phyloP scores from a whole-genome alignment of 2,329 filamentous ascomycete species.

The Apiospora hydei region DNA sequence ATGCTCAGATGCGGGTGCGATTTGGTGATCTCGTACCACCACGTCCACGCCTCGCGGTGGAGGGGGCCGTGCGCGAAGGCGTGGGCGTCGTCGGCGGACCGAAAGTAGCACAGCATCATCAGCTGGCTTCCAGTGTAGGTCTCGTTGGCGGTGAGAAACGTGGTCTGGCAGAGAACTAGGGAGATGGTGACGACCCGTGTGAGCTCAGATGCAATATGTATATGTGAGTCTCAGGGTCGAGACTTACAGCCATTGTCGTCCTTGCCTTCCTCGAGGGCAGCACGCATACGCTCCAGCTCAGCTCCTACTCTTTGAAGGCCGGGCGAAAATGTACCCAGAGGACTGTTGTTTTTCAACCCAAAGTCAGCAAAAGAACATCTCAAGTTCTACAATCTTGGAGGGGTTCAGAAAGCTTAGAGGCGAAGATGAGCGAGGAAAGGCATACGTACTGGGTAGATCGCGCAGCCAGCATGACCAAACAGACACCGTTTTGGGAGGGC shows the following conservation, averaged over 20 bases:
- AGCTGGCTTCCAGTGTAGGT: background rate
- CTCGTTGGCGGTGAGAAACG: background rate
- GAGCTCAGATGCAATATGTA: background rate
- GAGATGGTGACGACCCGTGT: background rate
- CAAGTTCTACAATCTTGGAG: background rate
- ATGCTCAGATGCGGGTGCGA: constrained; percentile 1
- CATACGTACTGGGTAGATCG: background rate
- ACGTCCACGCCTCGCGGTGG: background rate
- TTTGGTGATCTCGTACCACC: background rate
- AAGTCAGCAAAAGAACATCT: background rate
- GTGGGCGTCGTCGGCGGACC: background rate
- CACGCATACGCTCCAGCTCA: background rate
- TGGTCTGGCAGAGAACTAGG: constrained; percentile 4
- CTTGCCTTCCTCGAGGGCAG: background rate
- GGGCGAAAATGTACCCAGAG: background rate
- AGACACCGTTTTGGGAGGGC: background rate
- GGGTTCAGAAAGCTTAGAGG: too few species aligned
- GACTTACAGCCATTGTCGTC: background rate
- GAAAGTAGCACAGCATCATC: constrained; percentile 13
- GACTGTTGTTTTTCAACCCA: background rate
- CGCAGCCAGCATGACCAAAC: background rate
- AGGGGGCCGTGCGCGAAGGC: background rate
- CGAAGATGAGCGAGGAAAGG: background rate
- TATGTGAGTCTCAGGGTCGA: background rate
- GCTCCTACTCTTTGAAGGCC: background rate